phyloP scores from a whole-genome alignment of 2,329 filamentous ascomycete genomes.

The Drechslerella coelobrocha region DNA sequence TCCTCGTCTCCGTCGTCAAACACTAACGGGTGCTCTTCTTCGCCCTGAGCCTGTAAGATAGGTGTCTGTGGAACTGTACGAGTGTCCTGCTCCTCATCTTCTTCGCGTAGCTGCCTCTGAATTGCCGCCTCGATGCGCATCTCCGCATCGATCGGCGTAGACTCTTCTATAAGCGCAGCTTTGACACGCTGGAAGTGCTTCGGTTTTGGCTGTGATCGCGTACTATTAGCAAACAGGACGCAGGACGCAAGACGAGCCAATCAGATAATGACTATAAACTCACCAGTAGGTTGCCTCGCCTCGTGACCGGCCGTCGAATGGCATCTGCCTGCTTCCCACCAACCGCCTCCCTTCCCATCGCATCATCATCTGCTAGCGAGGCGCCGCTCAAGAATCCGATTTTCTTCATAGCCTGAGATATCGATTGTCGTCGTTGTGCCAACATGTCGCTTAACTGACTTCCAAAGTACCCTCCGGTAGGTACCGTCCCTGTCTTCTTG shows the following conservation, averaged over 20 bases:
- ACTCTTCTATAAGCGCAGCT: slow-evolving; percentile 86
- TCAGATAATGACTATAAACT: slow-evolving; percentile 57
- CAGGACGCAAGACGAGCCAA: no score
- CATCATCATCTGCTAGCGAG: slow-evolving; percentile 53
- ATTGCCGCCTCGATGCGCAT: slow-evolving; percentile 91
- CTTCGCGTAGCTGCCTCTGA: slow-evolving; percentile 88
- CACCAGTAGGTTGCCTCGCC: slow-evolving; percentile 87
- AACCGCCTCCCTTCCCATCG: slow-evolving; percentile 64
- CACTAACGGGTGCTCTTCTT: slow-evolving; percentile 44
- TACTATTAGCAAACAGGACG: slow-evolving; percentile 53
- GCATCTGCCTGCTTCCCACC: slow-evolving; percentile 72
- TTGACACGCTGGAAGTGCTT: slow-evolving; percentile 93
- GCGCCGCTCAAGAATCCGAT: slow-evolving; percentile 49
- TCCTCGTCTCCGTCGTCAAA: slow-evolving; percentile 47
- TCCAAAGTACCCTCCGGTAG: slow-evolving; percentile 64
- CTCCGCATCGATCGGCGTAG: slow-evolving; percentile 84
- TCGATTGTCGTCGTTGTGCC: slow-evolving; percentile 74
- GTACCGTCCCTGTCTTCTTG: slow-evolving; percentile 52
- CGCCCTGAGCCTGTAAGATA: slow-evolving; percentile 31
- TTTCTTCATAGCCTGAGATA: slow-evolving; percentile 74
- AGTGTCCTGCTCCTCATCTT: slow-evolving; percentile 53
- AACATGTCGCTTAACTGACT: slow-evolving; percentile 62
- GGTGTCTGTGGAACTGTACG: slow-evolving; percentile 41
- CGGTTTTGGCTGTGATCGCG: slow-evolving; percentile 77
- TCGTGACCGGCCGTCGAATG: slow-evolving; percentile 74